Conservation (phyloP, 1,284 basidiomycete genomes). For the Athelia psychrophila region DNA sequence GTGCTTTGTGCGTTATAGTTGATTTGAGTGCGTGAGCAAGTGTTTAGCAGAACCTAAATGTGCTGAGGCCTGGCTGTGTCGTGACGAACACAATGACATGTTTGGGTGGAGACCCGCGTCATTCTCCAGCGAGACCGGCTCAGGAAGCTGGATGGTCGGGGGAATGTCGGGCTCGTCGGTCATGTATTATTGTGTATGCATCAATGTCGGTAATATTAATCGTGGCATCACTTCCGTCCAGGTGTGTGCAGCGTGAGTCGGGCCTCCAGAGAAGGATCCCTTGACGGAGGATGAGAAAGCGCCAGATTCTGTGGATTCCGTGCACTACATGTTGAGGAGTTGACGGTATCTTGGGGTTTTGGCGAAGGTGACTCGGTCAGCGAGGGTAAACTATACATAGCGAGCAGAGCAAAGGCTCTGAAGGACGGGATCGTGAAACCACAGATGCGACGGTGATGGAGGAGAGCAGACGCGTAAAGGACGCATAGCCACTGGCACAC, state of each 20-base stretch:
- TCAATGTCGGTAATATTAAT: constrained; percentile 57
- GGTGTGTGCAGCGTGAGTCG: constrained; percentile 36
- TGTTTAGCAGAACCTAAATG: too few species aligned
- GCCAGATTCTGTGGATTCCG: constrained; percentile 47
- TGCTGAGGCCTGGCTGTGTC: too few species aligned
- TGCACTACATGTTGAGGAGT: constrained; percentile 43
- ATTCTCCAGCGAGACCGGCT: constrained; percentile 2
- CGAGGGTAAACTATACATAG: constrained; percentile 27
- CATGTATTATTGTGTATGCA: constrained; percentile 71
- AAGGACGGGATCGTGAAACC: background rate
- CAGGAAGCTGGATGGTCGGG: constrained; percentile 17
- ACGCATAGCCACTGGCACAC: too few species aligned
- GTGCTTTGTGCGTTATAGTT: too few species aligned
- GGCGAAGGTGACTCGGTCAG: constrained; percentile 29
- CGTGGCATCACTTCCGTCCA: constrained; percentile 35
- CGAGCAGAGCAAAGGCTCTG: constrained; percentile 2
- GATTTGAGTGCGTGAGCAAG: too few species aligned
- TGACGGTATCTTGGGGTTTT: constrained; percentile 19
- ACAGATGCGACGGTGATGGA: background rate
- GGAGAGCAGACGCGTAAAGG: too few species aligned
- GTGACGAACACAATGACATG: too few species aligned
- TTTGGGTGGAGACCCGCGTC: too few species aligned
- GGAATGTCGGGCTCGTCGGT: constrained; percentile 37
- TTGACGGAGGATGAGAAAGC: constrained; percentile 65
- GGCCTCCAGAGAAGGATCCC: constrained; percentile 63